Conservation (phyloP, 352 stramenopile species). For the Globisporangium sylvaticum region DNA sequence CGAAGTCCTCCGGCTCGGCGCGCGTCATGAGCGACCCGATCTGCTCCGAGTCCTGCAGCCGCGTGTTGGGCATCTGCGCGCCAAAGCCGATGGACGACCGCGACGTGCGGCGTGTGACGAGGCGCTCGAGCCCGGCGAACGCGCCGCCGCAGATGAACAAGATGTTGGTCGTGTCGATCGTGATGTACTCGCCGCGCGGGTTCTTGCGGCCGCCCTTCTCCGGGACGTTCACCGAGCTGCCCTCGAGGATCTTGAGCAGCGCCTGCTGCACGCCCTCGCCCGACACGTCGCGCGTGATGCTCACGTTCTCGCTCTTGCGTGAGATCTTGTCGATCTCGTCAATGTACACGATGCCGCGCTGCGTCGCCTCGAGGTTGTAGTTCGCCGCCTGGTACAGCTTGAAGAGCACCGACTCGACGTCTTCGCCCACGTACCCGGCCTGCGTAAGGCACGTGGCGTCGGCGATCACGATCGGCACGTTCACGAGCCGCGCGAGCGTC, state of each 20-base stretch:
- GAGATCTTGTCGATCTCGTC: constrained; percentile 99
- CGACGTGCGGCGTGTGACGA: constrained; percentile 92
- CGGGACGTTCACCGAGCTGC: constrained; percentile 95
- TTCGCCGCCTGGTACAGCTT: constrained; percentile 97
- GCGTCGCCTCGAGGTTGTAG: constrained; percentile 93
- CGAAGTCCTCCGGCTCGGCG: constrained; percentile 94
- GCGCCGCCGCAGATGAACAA: constrained; percentile 98
- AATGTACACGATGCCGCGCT: constrained; percentile 98
- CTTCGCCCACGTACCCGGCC: constrained; percentile 97
- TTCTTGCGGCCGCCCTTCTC: constrained; percentile 97
- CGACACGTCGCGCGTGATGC: constrained; percentile 97
- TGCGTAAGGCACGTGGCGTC: constrained; percentile 98
- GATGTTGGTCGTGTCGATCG: constrained; percentile 99
- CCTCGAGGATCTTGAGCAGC: constrained; percentile 98
- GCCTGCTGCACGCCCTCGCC: constrained; percentile 98
- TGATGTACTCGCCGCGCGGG: constrained; percentile 94
- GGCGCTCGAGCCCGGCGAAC: constrained; percentile 94
- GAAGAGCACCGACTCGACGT: constrained; percentile 97
- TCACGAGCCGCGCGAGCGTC: constrained; percentile 93
- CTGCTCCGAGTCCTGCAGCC: constrained; percentile 70
- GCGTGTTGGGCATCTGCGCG: constrained; percentile 88
- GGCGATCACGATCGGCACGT: constrained; percentile 96
- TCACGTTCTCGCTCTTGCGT: constrained; percentile 82
- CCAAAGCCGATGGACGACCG: constrained; percentile 97
- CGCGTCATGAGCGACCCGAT: constrained; percentile 90